Conservation (phyloP, 441 rosid genomes). For the Jatropha multifida region DNA sequence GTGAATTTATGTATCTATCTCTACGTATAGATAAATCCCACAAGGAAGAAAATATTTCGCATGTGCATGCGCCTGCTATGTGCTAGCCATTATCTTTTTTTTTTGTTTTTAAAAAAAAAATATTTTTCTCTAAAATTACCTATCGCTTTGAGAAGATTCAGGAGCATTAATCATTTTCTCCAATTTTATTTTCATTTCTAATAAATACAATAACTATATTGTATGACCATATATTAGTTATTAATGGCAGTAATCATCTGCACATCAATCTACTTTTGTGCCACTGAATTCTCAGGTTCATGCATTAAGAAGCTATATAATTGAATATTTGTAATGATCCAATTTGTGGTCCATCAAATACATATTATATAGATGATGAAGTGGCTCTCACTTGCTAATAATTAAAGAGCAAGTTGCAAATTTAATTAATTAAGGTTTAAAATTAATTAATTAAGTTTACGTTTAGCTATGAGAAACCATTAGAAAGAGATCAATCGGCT, state of each 20-base stretch:
- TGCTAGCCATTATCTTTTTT: too few relatives aligned
- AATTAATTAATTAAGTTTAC: background rate
- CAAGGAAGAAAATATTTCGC: too few relatives aligned
- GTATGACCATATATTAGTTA: too few relatives aligned
- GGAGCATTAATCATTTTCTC: too few relatives aligned
- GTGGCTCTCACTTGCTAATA: background rate
- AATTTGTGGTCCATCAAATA: constrained; percentile 10
- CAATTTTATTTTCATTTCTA: too few relatives aligned
- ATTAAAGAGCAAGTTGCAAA: background rate
- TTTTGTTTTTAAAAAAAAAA: too few relatives aligned
- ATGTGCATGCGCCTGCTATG: too few relatives aligned
- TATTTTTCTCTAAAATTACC: too few relatives aligned
- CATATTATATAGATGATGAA: background rate
- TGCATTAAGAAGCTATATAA: background rate
- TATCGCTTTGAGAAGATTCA: too few relatives aligned
- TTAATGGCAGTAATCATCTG: background rate
- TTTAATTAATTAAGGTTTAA: background rate
- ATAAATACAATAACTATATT: too few relatives aligned
- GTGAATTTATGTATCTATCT: too few relatives aligned
- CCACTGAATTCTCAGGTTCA: constrained; percentile 10
- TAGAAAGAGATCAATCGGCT: background rate
- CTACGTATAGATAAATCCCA: too few relatives aligned
- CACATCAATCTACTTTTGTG: background rate
- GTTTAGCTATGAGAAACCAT: background rate
- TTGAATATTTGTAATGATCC: background rate